Evolutionary conservation across 805 yeast species (phyloP).

Genomic region (Myxozyma sirexii): DNA sequence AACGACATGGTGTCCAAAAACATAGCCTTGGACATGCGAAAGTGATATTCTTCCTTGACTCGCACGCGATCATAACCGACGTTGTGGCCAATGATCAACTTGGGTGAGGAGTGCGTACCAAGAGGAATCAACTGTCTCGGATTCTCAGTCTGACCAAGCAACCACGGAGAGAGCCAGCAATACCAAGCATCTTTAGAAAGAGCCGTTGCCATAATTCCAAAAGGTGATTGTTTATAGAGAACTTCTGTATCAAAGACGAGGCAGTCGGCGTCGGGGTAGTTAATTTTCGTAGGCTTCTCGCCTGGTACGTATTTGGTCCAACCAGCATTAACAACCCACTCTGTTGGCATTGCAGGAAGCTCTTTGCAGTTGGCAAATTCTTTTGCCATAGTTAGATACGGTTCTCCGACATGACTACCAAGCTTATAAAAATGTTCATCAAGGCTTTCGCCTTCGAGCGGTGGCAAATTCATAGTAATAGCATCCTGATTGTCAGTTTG

Average conservation of each 20-base stretch:
- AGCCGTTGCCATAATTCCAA: conserved; percentile 81
- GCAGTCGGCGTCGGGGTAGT: conserved; percentile 68
- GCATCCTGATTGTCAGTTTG: conserved; percentile 65
- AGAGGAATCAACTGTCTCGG: conserved; percentile 71
- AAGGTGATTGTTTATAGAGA: conserved; percentile 70
- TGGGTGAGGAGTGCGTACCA: conserved; percentile 52
- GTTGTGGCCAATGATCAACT: conserved; percentile 84
- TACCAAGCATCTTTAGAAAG: conserved; percentile 82
- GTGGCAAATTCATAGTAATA: conserved; percentile 64
- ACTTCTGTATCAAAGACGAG: conserved; percentile 90
- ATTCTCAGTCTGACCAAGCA: conserved; percentile 59
- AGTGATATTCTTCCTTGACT: conserved; percentile 76
- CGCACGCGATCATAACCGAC: conserved; percentile 90
- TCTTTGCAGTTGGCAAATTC: conserved; percentile 46
- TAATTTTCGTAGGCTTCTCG: conserved; percentile 57
- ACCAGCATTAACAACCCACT: conserved; percentile 68
- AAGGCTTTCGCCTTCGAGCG: conserved; percentile 67
- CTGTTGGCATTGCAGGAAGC: conserved; percentile 41
- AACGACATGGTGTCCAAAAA: conserved; percentile 90
- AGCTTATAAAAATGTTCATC: conserved; percentile 81
- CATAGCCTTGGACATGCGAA: conserved; percentile 69
- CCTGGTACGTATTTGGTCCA: conserved; percentile 77
- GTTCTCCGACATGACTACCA: conserved; percentile 61
- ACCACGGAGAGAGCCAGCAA: conserved; percentile 88
- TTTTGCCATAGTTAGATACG: conserved; percentile 59